Base-by-base conservation (phyloP, 257 asterid species). In the Solanum okadae region DNA sequence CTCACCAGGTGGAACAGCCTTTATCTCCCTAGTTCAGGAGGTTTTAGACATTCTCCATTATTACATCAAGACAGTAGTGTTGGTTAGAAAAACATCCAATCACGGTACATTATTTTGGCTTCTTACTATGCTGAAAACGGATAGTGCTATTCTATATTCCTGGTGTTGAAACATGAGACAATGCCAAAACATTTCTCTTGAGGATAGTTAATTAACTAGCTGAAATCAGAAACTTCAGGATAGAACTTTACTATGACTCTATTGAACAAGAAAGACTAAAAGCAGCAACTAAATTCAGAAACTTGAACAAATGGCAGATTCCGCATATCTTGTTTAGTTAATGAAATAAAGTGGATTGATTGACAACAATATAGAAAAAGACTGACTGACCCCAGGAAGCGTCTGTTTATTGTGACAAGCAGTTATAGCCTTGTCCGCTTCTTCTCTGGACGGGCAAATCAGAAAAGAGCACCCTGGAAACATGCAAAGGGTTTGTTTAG, bases 381-480 rank as follows among this genome's bases (percentile, higher is more conserved):
- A 42, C 12, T 42, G 29, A 90, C 95, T 91, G 87, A 95, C 98
- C 95, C 98, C 98, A 68, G 99, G 95, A 88, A 97, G 93, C 86
- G 98, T 95, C 92, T 89, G 95, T 96, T 94, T 95, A 84, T 97
- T 93, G 90, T 97, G 98, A 33, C 94, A 97, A 46, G 97, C 98
- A 91, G 91, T 75, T 20, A 96, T 90, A n/a, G 97, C 98, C 94
- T 95, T 97, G 89, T 97, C 99, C 1, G 99, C 99, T 90, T 97
- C 99, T 92, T 96, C 95, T 90, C 98, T 93, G 22, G 98, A 94
- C 44, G 98, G 98, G 38, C 98, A 97, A 38, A 94, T 93, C 89
- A 96, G 87, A 75, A 97, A 97, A 92, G 98, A 96, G 88, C 99
- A 97, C 7, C 98, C 98, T 97, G 72, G 16, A 56, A 71, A 15